Percentiles rank a stretch among this genome's conserved stretches.
These are phyloP conservation scores for Aspergillus transmontanensis DNA, from an alignment of 2,329 filamentous ascomycete species.

Conservation along the genomic window DNA sequence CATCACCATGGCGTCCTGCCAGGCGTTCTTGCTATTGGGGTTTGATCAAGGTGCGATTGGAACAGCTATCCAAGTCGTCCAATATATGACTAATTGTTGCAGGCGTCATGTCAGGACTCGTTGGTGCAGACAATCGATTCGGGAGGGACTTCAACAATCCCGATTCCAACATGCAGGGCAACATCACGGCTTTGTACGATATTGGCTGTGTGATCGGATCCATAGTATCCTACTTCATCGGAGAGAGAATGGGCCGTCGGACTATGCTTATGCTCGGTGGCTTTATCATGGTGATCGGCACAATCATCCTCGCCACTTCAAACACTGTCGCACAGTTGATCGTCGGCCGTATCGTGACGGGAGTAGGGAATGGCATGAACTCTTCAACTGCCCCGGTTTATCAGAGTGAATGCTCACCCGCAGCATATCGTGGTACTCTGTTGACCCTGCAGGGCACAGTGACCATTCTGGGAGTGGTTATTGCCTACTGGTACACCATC, in stretches of 20 bases:
- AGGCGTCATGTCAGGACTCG: constrained; percentile 42
- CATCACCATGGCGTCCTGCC: constrained; percentile 43
- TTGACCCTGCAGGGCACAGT: constrained; percentile 30
- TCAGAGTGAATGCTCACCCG: constrained; percentile 35
- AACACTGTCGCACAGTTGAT: constrained; percentile 49
- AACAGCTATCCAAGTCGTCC: too few species aligned
- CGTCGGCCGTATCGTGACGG: constrained; percentile 51
- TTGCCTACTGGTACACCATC: constrained; percentile 27
- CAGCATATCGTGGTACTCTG: constrained; percentile 26
- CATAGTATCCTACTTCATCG: constrained; percentile 39
- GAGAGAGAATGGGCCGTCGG: constrained; percentile 48
- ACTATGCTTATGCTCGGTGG: constrained; percentile 47
- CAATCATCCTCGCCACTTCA: constrained; percentile 39
- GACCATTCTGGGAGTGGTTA: constrained; percentile 27
- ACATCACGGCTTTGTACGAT: constrained; percentile 31
- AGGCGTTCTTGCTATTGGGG: constrained; percentile 43
- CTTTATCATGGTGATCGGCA: constrained; percentile 36
- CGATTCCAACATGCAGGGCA: constrained; percentile 43
- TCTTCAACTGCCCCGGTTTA: constrained; percentile 30
- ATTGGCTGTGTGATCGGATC: constrained; percentile 39
- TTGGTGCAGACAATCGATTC: constrained; percentile 47
- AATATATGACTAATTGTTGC: background rate
- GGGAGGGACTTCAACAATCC: constrained; percentile 43
- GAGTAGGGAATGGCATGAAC: constrained; percentile 38
- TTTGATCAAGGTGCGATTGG: constrained; percentile 50